Conservation (phyloP, 2,329 filamentous ascomycete species). For the Colletotrichum tofieldiae region DNA sequence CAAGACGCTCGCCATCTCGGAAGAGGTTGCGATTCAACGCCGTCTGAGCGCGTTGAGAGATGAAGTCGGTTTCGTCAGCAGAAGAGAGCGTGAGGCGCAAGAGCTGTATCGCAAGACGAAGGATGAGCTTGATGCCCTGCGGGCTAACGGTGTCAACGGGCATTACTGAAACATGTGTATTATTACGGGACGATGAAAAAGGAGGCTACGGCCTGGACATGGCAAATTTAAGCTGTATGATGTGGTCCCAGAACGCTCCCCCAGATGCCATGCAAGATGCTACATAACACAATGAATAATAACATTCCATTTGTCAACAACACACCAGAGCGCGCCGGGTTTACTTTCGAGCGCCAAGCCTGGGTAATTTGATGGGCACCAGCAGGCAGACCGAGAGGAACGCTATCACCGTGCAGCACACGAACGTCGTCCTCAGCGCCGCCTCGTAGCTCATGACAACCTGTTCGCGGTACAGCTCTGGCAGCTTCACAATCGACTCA, state of each 20-base stretch:
- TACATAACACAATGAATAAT: not conserved
- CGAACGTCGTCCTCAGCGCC: conserved; percentile 64
- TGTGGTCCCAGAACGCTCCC: conserved; percentile 1
- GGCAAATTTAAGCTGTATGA: conserved; percentile 34
- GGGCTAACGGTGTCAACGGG: conserved; percentile 51
- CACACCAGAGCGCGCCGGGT: not conserved
- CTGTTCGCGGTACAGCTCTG: conserved; percentile 64
- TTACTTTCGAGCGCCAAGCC: conserved; percentile 62
- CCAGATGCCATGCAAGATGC: conserved; percentile 24
- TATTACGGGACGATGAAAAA: conserved; percentile 15
- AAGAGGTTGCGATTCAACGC: conserved; percentile 81
- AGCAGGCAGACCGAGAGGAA: conserved; percentile 64
- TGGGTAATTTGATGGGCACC: conserved; percentile 68
- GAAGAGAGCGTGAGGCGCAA: conserved; percentile 90
- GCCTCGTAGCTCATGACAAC: conserved; percentile 70
- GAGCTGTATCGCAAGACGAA: conserved; percentile 83
- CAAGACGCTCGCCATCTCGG: conserved; percentile 81
- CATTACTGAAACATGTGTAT: conserved; percentile 23
- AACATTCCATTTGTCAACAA: not conserved
- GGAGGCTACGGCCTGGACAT: not conserved
- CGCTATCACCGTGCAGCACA: conserved; percentile 62
- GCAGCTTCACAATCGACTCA: conserved; percentile 65
- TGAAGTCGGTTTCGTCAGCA: conserved; percentile 86
- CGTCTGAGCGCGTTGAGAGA: conserved; percentile 83
- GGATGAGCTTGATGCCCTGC: conserved; percentile 82